phyloP scores from a whole-genome alignment of 306 rosid species.

The Lagenaria siceraria region DNA sequence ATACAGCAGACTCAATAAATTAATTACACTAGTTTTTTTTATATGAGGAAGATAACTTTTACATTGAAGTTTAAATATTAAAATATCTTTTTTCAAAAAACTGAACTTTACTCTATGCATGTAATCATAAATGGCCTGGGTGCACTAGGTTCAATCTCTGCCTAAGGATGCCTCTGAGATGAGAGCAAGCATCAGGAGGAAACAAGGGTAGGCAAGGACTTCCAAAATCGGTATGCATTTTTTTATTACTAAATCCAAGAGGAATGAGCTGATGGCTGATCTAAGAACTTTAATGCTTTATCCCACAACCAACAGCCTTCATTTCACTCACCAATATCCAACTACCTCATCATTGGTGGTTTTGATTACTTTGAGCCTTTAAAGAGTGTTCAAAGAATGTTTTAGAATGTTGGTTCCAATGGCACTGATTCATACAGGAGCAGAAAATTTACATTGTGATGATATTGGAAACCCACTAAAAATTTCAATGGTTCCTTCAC shows the following conservation, averaged over 20 bases:
- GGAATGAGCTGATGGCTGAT: not conserved
- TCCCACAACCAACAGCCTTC: not conserved
- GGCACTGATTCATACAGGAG: not conserved
- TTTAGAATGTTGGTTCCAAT: not conserved
- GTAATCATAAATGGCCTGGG: not conserved
- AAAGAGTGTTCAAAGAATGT: not conserved
- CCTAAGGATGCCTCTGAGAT: not conserved
- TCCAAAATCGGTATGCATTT: not conserved
- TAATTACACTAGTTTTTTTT: not conserved
- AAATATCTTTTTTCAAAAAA: not conserved
- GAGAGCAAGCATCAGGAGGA: not conserved
- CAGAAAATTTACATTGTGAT: not conserved
- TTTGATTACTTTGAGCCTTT: not conserved
- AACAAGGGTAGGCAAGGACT: not conserved
- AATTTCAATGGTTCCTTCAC: not conserved
- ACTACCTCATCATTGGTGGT: not conserved
- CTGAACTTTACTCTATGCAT: no score
- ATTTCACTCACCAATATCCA: not conserved
- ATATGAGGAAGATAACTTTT: not conserved
- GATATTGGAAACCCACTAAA: not conserved
- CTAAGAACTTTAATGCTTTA: not conserved
- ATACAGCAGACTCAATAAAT: conserved; percentile 8
- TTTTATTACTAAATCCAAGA: not conserved
- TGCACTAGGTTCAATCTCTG: not conserved
- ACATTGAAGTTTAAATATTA: not conserved